These are phyloP conservation scores for Streptanthus diversifolius DNA, from an alignment of 345 rosid genomes.

Conservation along the genomic window DNA sequence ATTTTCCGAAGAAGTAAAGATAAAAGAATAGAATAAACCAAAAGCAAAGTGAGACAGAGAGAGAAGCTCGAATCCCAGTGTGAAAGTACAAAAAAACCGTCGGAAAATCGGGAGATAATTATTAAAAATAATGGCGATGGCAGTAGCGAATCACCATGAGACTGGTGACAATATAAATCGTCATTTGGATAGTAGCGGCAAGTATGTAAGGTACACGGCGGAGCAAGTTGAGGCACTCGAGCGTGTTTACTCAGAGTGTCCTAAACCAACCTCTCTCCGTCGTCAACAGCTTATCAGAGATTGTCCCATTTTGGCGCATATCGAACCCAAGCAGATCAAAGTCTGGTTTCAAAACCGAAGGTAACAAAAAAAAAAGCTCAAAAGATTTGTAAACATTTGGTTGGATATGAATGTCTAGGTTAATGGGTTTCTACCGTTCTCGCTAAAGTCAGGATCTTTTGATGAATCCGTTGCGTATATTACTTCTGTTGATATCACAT, in stretches of 20 bases:
- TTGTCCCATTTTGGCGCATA: slow-evolving; percentile 80
- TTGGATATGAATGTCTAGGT: background rate
- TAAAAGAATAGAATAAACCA: slow-evolving; percentile 15
- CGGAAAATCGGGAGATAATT: background rate
- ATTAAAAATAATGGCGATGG: slow-evolving; percentile 51
- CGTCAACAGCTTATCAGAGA: slow-evolving; percentile 94
- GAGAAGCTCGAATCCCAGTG: background rate
- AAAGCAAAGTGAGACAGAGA: background rate
- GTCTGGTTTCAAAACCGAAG: slow-evolving; percentile 99
- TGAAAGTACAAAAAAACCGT: background rate
- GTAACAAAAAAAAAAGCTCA: slow-evolving; percentile 26
- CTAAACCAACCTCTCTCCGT: slow-evolving; percentile 88
- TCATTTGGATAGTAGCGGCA: slow-evolving; percentile 64
- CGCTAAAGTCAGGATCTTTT: background rate
- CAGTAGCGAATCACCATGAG: slow-evolving; percentile 75
- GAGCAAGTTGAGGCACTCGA: slow-evolving; percentile 34
- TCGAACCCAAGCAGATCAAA: slow-evolving; percentile 99
- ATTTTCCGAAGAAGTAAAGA: slow-evolving; percentile 37
- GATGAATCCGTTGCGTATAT: background rate
- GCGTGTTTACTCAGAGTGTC: slow-evolving; percentile 62
- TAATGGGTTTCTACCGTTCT: background rate
- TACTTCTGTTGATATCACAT: background rate
- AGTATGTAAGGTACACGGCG: slow-evolving; percentile 57
- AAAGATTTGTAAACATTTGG: background rate
- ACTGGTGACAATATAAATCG: slow-evolving; percentile 66